A percentile compares a stretch with the other conserved stretches of the same genome.
Conservation (phyloP, 2,329 filamentous ascomycete species). For the Cercospora berteroae region DNA sequence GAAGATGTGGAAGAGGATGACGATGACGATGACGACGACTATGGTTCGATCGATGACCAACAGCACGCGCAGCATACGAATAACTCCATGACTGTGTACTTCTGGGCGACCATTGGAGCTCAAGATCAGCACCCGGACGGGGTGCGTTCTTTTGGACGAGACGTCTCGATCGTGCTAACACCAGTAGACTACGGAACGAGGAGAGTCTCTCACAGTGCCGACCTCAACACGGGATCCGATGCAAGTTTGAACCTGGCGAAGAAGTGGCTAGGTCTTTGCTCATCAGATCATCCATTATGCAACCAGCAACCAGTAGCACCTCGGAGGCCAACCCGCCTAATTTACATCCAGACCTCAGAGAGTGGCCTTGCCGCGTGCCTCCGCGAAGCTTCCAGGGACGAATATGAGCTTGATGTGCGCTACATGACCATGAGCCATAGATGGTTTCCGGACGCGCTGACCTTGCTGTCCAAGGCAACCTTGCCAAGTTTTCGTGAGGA, state of each 20-base stretch:
- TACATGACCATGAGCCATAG: slow-evolving; percentile 7
- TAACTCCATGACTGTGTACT: not conserved
- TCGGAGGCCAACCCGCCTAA: not conserved
- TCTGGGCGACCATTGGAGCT: not conserved
- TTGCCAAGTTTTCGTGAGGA: not conserved
- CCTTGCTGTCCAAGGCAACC: not conserved
- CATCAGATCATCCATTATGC: not conserved
- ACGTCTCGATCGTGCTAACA: not conserved
- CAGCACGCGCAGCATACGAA: not conserved
- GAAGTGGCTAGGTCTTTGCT: not conserved
- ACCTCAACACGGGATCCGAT: not conserved
- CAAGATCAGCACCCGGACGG: not conserved
- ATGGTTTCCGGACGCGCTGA: not conserved
- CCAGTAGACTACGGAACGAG: not conserved
- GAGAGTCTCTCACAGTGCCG: not conserved
- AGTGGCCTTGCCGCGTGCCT: not conserved
- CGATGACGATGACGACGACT: not conserved
- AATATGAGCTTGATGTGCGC: not conserved
- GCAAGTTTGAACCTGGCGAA: not conserved
- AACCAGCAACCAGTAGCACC: not conserved
- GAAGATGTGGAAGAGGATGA: not conserved
- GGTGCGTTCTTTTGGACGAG: not conserved
- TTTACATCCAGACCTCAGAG: not conserved
- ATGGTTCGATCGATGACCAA: not conserved
- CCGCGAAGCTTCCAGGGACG: not conserved